phyloP scores from a whole-genome alignment of 202 grass and related monocot genomes.

The Saccharum hybrid region DNA sequence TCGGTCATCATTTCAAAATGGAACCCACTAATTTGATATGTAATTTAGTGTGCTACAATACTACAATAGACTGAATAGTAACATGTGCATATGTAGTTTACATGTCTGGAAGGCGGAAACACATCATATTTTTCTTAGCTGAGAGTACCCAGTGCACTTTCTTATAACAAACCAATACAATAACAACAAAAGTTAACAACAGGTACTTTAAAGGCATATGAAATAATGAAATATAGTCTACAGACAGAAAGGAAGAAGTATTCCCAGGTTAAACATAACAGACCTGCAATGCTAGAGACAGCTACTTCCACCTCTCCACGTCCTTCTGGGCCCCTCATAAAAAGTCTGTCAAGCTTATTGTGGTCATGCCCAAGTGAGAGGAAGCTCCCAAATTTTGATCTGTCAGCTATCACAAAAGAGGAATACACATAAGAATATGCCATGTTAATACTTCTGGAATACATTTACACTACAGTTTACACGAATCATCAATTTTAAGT shows the following conservation, averaged over 20 bases:
- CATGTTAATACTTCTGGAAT: conserved; percentile 16
- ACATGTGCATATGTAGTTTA: neutral
- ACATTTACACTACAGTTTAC: neutral
- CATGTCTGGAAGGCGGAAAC: neutral
- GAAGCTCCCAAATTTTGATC: conserved; percentile 77
- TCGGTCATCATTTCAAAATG: neutral
- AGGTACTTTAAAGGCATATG: neutral
- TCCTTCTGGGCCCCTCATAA: conserved; percentile 89
- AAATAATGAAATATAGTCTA: conserved; percentile 35
- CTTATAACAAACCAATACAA: conserved; percentile 5
- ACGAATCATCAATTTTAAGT: neutral
- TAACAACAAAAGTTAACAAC: neutral
- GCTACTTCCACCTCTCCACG: conserved; percentile 98
- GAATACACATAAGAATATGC: conserved; percentile 15
- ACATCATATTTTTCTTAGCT: neutral
- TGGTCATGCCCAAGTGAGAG: conserved; percentile 72
- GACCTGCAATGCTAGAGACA: conserved; percentile 91
- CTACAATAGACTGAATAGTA: too few relatives aligned
- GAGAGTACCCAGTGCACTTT: neutral
- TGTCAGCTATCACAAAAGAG: conserved; percentile 55
- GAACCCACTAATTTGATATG: neutral
- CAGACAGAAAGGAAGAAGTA: neutral
- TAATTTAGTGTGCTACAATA: neutral
- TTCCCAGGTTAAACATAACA: neutral
- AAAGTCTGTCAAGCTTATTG: conserved; percentile 77